A percentile compares a stretch with the other conserved stretches of the same genome.
phyloP scores from a whole-genome alignment of 1,284 basidiomycete genomes.

The Sutorius eximius region DNA sequence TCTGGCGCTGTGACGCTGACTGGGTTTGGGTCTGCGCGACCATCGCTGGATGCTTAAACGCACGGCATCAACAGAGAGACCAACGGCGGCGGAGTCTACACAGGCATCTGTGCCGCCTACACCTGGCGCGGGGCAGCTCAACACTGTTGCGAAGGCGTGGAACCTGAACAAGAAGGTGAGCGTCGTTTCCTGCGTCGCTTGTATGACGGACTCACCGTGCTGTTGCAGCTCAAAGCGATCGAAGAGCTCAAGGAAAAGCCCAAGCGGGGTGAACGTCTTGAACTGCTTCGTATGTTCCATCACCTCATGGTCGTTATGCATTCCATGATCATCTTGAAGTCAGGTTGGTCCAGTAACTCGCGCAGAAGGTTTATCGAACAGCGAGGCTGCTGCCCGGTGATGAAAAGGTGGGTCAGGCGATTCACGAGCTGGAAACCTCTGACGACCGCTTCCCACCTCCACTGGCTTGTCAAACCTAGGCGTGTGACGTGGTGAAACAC shows the following conservation, averaged over 20 bases:
- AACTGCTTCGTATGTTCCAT: no score
- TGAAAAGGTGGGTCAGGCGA: no score
- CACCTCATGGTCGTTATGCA: no score
- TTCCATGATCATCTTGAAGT: no score
- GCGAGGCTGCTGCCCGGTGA: no score
- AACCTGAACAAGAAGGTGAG: conserved; percentile 91
- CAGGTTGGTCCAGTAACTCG: no score
- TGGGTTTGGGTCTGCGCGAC: conserved; percentile 30
- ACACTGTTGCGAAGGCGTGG: conserved; percentile 84
- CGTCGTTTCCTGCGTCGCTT: background rate
- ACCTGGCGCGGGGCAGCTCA: conserved; percentile 63
- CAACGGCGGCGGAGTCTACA: conserved; percentile 23
- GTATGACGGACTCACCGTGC: conserved; percentile 2
- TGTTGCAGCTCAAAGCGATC: conserved; percentile 83
- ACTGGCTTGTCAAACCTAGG: no score
- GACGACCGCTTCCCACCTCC: no score
- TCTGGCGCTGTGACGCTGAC: conserved; percentile 34
- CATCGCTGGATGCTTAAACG: conserved; percentile 38
- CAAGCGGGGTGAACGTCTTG: conserved; percentile 83
- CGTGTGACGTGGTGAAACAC: no score
- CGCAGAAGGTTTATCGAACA: no score
- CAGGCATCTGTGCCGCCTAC: conserved; percentile 51
- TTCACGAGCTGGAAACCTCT: no score
- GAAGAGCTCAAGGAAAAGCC: conserved; percentile 92
- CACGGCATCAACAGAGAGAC: conserved; percentile 20